Percentiles rank a stretch among this genome's conserved stretches.
Conservation (phyloP, 495 filamentous ascomycete genomes). For the Opeltia flavorubescens region DNA sequence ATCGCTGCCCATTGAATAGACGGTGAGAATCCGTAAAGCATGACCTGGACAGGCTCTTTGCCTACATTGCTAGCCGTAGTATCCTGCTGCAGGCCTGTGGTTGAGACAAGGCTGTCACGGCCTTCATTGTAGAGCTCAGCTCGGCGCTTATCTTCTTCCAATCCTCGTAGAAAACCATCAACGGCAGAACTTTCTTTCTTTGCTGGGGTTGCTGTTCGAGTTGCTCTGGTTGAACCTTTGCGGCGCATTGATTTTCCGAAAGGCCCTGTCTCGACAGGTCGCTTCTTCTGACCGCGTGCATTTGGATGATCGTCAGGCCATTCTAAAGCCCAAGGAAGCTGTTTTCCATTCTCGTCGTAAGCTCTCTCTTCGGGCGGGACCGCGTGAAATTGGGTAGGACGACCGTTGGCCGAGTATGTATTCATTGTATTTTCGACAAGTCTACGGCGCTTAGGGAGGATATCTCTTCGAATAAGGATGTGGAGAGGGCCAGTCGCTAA, state of each 20-base stretch:
- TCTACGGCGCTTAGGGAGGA: background rate
- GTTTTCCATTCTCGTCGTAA: conserved; percentile 42
- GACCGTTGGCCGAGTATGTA: conserved; percentile 1
- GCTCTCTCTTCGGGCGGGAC: conserved; percentile 52
- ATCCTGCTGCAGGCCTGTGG: background rate
- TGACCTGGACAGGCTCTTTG: conserved; percentile 63
- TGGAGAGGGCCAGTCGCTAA: background rate
- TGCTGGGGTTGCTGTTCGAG: conserved; percentile 43
- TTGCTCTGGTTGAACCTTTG: conserved; percentile 37
- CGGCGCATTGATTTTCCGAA: conserved; percentile 43
- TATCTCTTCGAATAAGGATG: background rate
- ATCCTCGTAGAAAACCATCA: conserved; percentile 34
- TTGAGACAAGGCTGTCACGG: background rate
- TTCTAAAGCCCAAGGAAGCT: conserved; percentile 8
- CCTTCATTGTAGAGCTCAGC: background rate
- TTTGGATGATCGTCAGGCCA: conserved; percentile 4
- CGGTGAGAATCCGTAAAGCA: conserved; percentile 67
- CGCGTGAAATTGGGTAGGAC: conserved; percentile 47
- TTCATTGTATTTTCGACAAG: background rate
- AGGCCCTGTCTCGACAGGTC: conserved; percentile 43
- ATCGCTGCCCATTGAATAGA: conserved; percentile 71
- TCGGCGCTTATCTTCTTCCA: conserved; percentile 13
- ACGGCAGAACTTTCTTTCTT: conserved; percentile 45
- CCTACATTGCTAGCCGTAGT: no score
- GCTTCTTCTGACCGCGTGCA: conserved; percentile 6